Base-by-base conservation (phyloP, 768 basidiomycete species). In the Pleurotus pulmonarius region DNA sequence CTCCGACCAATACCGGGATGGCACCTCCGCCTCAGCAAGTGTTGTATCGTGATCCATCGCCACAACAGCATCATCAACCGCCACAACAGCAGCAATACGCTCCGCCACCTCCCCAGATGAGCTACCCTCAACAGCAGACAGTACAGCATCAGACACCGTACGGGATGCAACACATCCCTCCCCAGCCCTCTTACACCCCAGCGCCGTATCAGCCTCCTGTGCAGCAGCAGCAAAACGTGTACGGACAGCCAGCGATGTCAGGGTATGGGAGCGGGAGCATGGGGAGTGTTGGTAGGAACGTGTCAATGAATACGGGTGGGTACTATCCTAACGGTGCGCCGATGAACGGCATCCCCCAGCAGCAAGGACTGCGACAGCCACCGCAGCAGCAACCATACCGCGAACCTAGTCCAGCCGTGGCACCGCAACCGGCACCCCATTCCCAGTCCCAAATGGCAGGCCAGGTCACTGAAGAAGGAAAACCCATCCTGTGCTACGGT, bases 401-500 rank as follows among this genome's bases (percentile, higher is more conserved):
- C 15, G 65, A 76, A 24, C 70, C 76, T 46, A 79, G 76, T 58
- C 77, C 80, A 2, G 49, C 51, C 20, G 73, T 74, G 54, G 60
- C 70, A 40, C 73, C 81, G 38, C 77, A 82, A 44, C 83, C 82
- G 16, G 80, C 81, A 26, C 82, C 83, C n/a, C 49, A 49, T 29
- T 44, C 46, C 24, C 49, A 45, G 38, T 47, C 46, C 24, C 67
- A 65, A 7, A 59, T 63, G 61, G 88, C 88, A 4, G 86, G 84
- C 0, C 85, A 92, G 63, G 86, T 85, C 46, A 91, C 88, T 5
- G 92, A 95, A 52, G 87, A 88, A 41, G 94, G 94, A 0, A 77
- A 81, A 39, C 83, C 83, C 1, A 88, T 98, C 29, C 65, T 94
- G 64, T 96, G 97, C 74, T 95, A 92, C 63, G 92, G 94, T 93